A percentile compares a stretch with the other conserved stretches of the same genome.
Evolutionary conservation across 345 rosid genomes (phyloP).

Genomic region (Gossypium arboreum): DNA sequence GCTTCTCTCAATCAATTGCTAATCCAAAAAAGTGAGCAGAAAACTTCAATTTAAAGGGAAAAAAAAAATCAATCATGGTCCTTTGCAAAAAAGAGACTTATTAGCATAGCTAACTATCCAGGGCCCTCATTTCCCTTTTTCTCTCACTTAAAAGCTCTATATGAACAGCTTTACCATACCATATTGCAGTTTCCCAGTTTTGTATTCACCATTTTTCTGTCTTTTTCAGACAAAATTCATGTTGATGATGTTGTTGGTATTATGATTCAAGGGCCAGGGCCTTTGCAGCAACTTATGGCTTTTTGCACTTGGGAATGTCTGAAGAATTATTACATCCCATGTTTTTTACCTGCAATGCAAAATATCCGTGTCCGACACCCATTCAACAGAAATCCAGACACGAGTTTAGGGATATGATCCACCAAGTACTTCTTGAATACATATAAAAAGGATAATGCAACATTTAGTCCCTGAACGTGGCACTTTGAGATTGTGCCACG

Average conservation of each 20-base stretch:
- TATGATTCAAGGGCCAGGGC: background rate
- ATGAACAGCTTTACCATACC: constrained; percentile 5
- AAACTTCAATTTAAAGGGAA: constrained; percentile 8
- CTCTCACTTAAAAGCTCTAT: background rate
- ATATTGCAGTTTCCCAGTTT: background rate
- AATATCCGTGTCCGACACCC: background rate
- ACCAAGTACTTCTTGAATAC: background rate
- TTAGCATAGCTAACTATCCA: background rate
- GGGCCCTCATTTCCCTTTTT: background rate
- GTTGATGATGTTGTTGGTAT: background rate
- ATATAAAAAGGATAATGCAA: background rate
- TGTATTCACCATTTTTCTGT: background rate
- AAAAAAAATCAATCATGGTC: background rate
- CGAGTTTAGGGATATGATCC: background rate
- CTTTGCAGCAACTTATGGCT: background rate
- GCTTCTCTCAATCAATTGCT: constrained; percentile 4
- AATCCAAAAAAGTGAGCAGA: background rate
- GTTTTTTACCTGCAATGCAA: constrained; percentile 43
- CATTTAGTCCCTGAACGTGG: too few species aligned
- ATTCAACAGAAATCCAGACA: background rate
- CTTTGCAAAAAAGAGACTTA: constrained; percentile 8
- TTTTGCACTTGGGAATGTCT: background rate
- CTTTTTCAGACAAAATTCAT: background rate
- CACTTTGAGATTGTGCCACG: too few species aligned
- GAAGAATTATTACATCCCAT: constrained; percentile 37